A percentile compares a stretch with the other conserved stretches of the same genome.
Evolutionary conservation across 2,329 filamentous ascomycete species (phyloP).

Genomic region (Akanthomyces dipterigenus): DNA sequence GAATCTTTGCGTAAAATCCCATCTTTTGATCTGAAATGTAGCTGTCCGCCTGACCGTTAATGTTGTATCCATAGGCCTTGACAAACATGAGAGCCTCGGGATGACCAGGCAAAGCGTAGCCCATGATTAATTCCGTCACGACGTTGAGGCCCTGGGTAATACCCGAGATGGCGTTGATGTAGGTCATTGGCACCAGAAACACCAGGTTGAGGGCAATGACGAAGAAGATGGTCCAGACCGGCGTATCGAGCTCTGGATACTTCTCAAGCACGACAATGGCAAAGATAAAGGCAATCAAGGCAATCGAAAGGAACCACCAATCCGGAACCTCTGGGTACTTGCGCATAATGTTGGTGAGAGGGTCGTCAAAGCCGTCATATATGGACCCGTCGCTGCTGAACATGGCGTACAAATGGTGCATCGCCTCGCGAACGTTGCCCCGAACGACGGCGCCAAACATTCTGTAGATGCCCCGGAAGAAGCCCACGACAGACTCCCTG

Average conservation of each 20-base stretch:
- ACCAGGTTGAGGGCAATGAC: constrained; percentile 30
- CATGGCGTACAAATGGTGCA: constrained; percentile 30
- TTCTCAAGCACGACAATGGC: constrained; percentile 24
- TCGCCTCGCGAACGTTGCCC: constrained; percentile 26
- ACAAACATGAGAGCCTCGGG: constrained; percentile 48
- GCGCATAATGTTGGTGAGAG: constrained; percentile 36
- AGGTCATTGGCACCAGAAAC: constrained; percentile 33
- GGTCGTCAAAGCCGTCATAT: constrained; percentile 36
- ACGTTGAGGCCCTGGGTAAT: constrained; percentile 41
- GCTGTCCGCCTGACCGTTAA: constrained; percentile 35
- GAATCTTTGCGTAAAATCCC: constrained; percentile 27
- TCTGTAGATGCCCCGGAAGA: constrained; percentile 18
- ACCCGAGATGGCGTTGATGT: constrained; percentile 35
- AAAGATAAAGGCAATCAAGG: constrained; percentile 23
- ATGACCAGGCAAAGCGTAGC: constrained; percentile 26
- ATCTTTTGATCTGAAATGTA: constrained; percentile 30
- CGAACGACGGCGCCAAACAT: constrained; percentile 21
- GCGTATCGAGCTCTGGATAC: constrained; percentile 23
- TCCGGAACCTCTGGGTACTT: constrained; percentile 40
- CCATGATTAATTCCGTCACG: constrained; percentile 34
- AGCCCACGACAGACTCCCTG: neutral
- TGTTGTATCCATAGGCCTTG: constrained; percentile 39
- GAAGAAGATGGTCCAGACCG: constrained; percentile 24
- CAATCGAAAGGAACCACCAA: constrained; percentile 33
- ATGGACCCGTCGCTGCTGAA: constrained; percentile 30